Percentiles rank a stretch among this genome's conserved stretches.
Evolutionary conservation across 805 yeast species (phyloP).

Genomic region (Candida khao-thaluensis): DNA sequence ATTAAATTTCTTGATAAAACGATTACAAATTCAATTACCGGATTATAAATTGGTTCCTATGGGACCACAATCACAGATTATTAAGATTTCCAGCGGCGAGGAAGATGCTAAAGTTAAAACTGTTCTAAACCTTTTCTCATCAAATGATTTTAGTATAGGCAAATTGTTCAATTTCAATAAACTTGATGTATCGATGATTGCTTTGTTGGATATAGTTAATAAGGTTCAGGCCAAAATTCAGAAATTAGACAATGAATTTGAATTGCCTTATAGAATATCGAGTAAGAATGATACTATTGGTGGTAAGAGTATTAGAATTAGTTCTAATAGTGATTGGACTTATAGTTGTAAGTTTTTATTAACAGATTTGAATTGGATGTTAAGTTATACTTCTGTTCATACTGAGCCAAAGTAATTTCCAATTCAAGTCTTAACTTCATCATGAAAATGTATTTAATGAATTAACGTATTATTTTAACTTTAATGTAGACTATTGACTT

Average conservation of each 20-base stretch:
- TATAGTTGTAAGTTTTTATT: constrained; percentile 79
- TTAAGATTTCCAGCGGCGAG: constrained; percentile 36
- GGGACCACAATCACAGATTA: constrained; percentile 81
- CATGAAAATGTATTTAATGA: too few relatives aligned
- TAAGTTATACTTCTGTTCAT: constrained; percentile 62
- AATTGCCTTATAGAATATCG: constrained; percentile 71
- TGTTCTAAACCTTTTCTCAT: constrained; percentile 56
- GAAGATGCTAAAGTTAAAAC: constrained; percentile 29
- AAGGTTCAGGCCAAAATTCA: constrained; percentile 49
- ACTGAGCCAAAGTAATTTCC: too few relatives aligned
- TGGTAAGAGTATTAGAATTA: constrained; percentile 68
- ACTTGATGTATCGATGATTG: constrained; percentile 79
- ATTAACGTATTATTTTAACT: too few relatives aligned
- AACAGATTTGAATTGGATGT: constrained; percentile 77
- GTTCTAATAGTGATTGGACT: constrained; percentile 83
- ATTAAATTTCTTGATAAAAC: constrained; percentile 59
- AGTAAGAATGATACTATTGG: constrained; percentile 64
- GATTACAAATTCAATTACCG: constrained; percentile 53
- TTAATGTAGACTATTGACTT: too few relatives aligned
- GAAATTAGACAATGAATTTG: constrained; percentile 51
- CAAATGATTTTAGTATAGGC: constrained; percentile 73
- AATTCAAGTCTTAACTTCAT: too few relatives aligned
- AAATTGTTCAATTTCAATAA: constrained; percentile 70
- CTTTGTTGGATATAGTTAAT: constrained; percentile 60
- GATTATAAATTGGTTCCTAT: constrained; percentile 72